Base-by-base conservation (phyloP, 495 filamentous ascomycete genomes). In the Hypoxylon fragiforme region DNA sequence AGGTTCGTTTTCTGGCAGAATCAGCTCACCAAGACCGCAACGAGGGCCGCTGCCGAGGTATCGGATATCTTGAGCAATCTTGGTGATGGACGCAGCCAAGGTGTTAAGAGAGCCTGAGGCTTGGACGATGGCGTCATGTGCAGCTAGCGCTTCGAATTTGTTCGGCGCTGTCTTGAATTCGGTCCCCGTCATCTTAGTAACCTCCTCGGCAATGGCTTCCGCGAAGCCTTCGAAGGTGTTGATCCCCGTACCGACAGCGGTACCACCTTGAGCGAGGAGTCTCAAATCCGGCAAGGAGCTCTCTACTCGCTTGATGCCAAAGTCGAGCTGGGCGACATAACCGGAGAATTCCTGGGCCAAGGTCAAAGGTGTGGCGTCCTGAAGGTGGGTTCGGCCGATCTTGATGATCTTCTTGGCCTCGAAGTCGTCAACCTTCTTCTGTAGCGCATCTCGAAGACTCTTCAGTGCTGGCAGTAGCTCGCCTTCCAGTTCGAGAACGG, bases 101-200 rank as follows among this genome's bases (percentile, higher is more conserved):
- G 94, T 97, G 78, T 97, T 97, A 41, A 98, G 83, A 43, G 89
- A 84, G 30, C 95, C 94, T 39, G 84, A 88, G 34, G 94, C 94
- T 76, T 97, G 92, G 44, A 97, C 91, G 62, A 97, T 84, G 51
- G 94, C 89, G 68, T 98, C 94, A 74, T 98, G 94, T 34, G 94
- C 89, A 45, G 95, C 95, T n/a, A 98, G 85, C 4, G 94, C 85
- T 77, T 98, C 94, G 68, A 98, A 98, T 78, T 98, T 98, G 84
- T 98, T 98, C 47, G 94, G 92, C 14, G 94, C 94, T 11, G 95
- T 97, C 74, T 88, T 84, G 82, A 98, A 98, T 63, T 91, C 81
- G 57, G 86, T 90, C 54, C 90, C 90, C 14, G 95, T 94, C 82
- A 95, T 87, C 74, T 88, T 92, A 72, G 73, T 85, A 45, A 98